Base-by-base conservation (phyloP, 495 filamentous ascomycete species). In the Cryomyces minteri region DNA sequence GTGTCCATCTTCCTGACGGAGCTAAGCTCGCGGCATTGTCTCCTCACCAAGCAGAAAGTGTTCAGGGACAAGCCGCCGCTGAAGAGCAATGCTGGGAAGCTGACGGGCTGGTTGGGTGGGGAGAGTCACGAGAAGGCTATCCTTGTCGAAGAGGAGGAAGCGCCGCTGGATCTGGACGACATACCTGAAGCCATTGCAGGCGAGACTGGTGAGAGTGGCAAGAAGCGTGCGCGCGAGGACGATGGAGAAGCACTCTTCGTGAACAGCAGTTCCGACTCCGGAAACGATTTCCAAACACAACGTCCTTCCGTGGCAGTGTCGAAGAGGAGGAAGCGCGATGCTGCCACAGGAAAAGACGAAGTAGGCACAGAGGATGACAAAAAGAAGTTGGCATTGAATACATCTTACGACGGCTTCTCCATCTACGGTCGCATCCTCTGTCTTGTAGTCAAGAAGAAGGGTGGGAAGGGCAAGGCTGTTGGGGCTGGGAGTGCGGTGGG, bases 391-490 rank as follows among this genome's bases (percentile, higher is more conserved):
- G 71, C 69, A 3, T 70, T 94, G 60, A 73, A 76, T 44, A 94
- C 86, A 29, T 77, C 79, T 25, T 96, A 95, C 60, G 87, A 96
- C 53, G 88, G 90, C 32, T 98, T 94, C 61, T 79, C 77, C 54
- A 95, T 98, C 59, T 88, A 90, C 62, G 84, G 88, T 6, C 80
- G 84, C 48, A 82, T 93, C 31, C 67, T 98, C 34, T 96, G 87
- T 58, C 65, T 98, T 34, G 77, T 96, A 10, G 80, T 98, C 49
- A 88, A 92, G 60, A 71, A 80, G 36, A 77, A 68, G 47, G 76
- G 74, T 7, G 55, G 52, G 56, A 69, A 49, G 33, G 45, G 40
- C 5, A 33, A 40, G 36, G 7, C 50, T 50, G 51, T 48, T 2
- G 60, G 55, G 40, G 55, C 48, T 28, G 64, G 46, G 44, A 58